Conservation (phyloP, 2,329 filamentous ascomycete species). For the Clonostachys chloroleuca region DNA sequence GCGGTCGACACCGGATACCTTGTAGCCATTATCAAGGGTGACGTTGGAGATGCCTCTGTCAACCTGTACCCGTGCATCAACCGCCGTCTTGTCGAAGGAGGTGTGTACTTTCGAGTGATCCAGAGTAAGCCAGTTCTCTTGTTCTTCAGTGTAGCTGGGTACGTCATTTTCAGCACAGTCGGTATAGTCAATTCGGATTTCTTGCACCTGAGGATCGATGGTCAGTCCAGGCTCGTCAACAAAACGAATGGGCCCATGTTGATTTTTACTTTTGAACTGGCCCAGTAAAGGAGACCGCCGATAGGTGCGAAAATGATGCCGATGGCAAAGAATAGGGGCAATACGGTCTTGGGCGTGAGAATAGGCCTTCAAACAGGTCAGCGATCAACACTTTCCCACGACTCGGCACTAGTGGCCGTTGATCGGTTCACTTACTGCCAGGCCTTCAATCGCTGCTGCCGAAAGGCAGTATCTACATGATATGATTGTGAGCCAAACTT, state of each 20-base stretch:
- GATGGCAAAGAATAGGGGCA: conserved; percentile 86
- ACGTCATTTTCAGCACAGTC: conserved; percentile 52
- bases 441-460: conserved; percentile 94
- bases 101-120: conserved; percentile 52
- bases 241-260: conserved; percentile 47
- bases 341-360: conserved; percentile 87
- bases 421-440: conserved; percentile 73
- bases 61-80: conserved; percentile 36
- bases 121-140: conserved; percentile 39
- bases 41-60: conserved; percentile 29
- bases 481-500: neutral
- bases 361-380: conserved; percentile 61
- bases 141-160: conserved; percentile 24
- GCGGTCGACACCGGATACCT: conserved; percentile 32
- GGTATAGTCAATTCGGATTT: conserved; percentile 88
- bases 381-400: too few relatives aligned
- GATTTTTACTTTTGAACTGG: conserved; percentile 49
- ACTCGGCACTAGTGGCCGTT: neutral
- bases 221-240: neutral
- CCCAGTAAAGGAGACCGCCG: conserved; percentile 80
- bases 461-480: conserved; percentile 80
- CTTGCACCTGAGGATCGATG: conserved; percentile 65
- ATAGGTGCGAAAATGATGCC: conserved; percentile 93
- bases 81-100: conserved; percentile 55
- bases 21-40: conserved; percentile 21